Evolutionary conservation across 2,329 filamentous ascomycete species (phyloP).

Genomic region (Colletotrichum australisinense): DNA sequence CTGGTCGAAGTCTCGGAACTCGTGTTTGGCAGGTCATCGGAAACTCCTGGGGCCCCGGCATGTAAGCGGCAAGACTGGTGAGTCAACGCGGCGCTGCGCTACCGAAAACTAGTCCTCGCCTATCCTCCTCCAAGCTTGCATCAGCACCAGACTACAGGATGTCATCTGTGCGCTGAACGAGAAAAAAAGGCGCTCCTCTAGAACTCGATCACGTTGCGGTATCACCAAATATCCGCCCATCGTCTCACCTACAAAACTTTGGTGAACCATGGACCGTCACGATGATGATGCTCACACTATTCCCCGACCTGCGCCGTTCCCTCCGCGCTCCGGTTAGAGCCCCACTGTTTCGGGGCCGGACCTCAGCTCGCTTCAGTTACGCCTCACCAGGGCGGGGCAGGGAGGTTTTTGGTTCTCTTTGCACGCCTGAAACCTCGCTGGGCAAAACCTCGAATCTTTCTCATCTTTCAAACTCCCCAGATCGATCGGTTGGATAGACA

Average conservation of each 20-base stretch:
- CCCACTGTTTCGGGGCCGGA: constrained; percentile 14
- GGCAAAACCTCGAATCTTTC: background rate
- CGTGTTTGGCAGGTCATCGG: background rate
- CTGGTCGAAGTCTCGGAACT: background rate
- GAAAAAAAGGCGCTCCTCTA: background rate
- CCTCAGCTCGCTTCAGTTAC: constrained; percentile 15
- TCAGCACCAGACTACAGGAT: background rate
- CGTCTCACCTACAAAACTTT: background rate
- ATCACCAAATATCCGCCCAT: background rate
- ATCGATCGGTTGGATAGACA: constrained; percentile 29
- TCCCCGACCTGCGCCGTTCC: background rate
- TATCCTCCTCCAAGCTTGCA: constrained; percentile 2
- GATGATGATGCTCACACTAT: constrained; percentile 11
- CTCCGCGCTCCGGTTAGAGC: background rate
- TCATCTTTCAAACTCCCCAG: background rate
- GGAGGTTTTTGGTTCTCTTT: background rate
- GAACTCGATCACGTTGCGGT: constrained; percentile 1
- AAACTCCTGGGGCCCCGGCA: background rate
- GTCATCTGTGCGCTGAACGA: constrained; percentile 4
- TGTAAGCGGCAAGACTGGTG: constrained; percentile 21
- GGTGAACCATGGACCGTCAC: background rate
- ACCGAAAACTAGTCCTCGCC: constrained; percentile 21
- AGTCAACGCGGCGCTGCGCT: constrained; percentile 28
- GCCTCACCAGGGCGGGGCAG: background rate
- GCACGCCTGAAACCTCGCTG: background rate